Percentiles rank a stretch among this genome's conserved stretches.
These are phyloP conservation scores for Dalechampia spathulata DNA, from an alignment of 441 rosid species.

Conservation along the genomic window DNA sequence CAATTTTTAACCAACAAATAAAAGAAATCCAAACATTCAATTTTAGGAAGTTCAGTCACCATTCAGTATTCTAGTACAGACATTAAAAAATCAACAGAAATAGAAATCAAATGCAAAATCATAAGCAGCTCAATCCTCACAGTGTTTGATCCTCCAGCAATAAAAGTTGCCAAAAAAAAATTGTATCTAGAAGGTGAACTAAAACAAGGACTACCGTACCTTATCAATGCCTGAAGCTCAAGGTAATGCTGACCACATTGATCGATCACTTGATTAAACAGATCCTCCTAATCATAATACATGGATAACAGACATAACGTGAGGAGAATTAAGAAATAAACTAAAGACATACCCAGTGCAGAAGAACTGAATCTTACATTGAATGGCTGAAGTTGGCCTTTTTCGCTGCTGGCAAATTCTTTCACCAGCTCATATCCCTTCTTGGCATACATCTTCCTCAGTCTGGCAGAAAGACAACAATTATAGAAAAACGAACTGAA, in stretches of 20 bases:
- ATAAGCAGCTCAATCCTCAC: neutral
- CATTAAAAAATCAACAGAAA: neutral
- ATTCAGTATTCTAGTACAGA: neutral
- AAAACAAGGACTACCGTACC: constrained; percentile 46
- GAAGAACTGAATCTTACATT: constrained; percentile 33
- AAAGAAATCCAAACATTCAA: neutral
- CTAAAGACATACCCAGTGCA: neutral
- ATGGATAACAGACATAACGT: neutral
- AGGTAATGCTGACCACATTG: constrained; percentile 67
- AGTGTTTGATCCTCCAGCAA: neutral
- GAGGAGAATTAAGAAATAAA: neutral
- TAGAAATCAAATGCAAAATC: neutral
- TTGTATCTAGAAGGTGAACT: neutral
- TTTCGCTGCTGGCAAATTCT: constrained; percentile 54
- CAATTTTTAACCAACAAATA: neutral
- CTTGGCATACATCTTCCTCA: constrained; percentile 57
- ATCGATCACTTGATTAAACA: constrained; percentile 57
- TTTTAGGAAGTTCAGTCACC: neutral
- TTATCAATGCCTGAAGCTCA: constrained; percentile 66
- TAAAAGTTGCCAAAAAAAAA: neutral
- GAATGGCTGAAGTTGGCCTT: constrained; percentile 64
- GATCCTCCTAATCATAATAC: constrained; percentile 47
- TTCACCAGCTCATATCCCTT: constrained; percentile 67
- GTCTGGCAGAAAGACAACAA: neutral
- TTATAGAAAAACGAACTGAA: neutral